Base-by-base conservation (phyloP, 805 yeast species). In the Martiniozyma abietophila region DNA sequence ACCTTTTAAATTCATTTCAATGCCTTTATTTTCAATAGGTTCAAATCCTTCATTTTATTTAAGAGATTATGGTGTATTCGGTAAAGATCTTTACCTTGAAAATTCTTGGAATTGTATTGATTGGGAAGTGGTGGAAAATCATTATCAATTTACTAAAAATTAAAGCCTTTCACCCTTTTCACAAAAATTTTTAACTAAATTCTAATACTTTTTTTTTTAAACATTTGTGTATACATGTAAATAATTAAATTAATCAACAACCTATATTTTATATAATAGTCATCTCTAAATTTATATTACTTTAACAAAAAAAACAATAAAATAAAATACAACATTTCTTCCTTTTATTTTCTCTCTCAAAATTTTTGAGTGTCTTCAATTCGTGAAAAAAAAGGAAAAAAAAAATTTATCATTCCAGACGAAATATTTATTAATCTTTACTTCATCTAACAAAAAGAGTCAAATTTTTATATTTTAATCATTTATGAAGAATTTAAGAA, bases 91-190 rank as follows among this genome's bases (percentile, higher is more conserved):
- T 34, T 92, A 81, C 58, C 67, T 92, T 45, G 71, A 71, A 41
- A 78, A 77, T 42, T 76, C 78, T 50, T 77, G 94, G 76, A 71
- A 76, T 34, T 67, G 84, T 44, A 69, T 88, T 40, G 78, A 89
- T 60, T 92, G 98, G 98, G 68, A 74, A 32, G 76, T 78, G 26
- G 68, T 80, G 20, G 75, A n/a, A n/a, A n/a, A n/a, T 21, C 11
- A 14, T 29, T 12, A 27, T 18, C 10, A 18, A 16, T n/a, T 17
- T n/a, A 4, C 6, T 27, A 18, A 16, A 18, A 9, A 8, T 26
- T 17, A 26, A 11, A 11, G 11, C 7, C 14, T 12, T 8, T 14
- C 9, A 10, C 9, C 6, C 10, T 12, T 24, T 28, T n/a, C n/a
- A n/a, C n/a, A n/a, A n/a, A n/a, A n/a, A n/a, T n/a, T n/a, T n/a